Evolutionary conservation across 345 rosid genomes (phyloP).

Genomic region (Chamaenerion angustifolium): DNA sequence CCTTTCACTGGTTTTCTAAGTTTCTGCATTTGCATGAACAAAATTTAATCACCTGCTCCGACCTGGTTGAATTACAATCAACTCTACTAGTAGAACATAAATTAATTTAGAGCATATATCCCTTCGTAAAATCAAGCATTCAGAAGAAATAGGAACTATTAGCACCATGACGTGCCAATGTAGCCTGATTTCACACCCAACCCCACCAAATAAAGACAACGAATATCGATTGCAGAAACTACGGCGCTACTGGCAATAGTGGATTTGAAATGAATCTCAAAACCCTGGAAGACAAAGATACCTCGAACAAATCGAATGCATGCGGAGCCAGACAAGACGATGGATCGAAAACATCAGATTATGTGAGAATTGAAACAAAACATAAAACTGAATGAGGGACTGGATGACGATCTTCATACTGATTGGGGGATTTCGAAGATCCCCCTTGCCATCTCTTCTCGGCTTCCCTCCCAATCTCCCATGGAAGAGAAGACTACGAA

Average conservation of each 20-base stretch:
- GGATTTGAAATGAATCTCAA: background rate
- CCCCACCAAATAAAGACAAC: too few relatives aligned
- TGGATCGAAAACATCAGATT: background rate
- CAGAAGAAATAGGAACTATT: too few relatives aligned
- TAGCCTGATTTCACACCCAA: too few relatives aligned
- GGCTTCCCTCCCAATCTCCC: too few relatives aligned
- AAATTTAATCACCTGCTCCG: background rate
- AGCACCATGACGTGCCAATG: too few relatives aligned
- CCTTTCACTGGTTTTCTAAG: slow-evolving; percentile 13
- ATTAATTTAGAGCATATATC: background rate
- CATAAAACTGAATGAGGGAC: slow-evolving; percentile 1
- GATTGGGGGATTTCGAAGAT: background rate
- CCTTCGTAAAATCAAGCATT: background rate
- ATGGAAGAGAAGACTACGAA: too few relatives aligned
- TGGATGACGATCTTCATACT: background rate
- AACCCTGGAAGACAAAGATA: background rate
- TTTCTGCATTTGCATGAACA: slow-evolving; percentile 19
- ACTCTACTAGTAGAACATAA: background rate
- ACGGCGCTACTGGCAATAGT: too few relatives aligned
- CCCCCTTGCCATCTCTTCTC: too few relatives aligned
- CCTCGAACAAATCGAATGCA: background rate
- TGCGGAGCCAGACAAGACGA: background rate
- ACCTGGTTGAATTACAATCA: too few relatives aligned
- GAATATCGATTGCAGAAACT: too few relatives aligned
- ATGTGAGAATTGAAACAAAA: background rate